A percentile compares a stretch with the other conserved stretches of the same genome.
phyloP scores from a whole-genome alignment of 371 early-diverging fungal genomes.

The Mucor mucedo region DNA sequence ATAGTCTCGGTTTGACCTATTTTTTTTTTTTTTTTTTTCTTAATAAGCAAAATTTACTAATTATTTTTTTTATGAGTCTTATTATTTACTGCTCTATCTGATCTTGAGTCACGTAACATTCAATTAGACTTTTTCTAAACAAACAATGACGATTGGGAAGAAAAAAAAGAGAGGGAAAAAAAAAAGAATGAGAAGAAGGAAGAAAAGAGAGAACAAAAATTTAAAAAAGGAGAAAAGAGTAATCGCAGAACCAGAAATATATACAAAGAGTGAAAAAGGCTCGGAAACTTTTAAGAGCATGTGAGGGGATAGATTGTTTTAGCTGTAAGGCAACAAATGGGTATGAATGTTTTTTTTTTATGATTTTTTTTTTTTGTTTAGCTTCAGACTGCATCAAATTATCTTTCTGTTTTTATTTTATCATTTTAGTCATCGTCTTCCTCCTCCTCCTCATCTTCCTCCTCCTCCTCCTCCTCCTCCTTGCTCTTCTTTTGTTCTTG shows the following conservation, averaged over 20 bases:
- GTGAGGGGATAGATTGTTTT: constrained; percentile 2
- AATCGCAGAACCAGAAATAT: neutral
- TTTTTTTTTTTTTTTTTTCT: neutral
- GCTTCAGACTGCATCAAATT: constrained; percentile 14
- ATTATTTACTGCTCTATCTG: neutral
- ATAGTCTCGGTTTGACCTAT: constrained; percentile 19
- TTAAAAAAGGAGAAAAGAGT: constrained; percentile 23
- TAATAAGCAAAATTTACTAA: neutral
- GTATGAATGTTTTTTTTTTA: neutral
- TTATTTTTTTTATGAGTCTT: neutral
- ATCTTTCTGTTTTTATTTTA: neutral
- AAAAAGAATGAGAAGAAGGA: neutral
- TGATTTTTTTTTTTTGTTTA: constrained; percentile 8
- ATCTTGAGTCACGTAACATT: neutral
- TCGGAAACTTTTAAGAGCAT: constrained; percentile 23
- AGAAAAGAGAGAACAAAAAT: neutral
- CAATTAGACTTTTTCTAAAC: neutral
- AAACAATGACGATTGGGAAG: neutral
- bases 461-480: constrained; percentile 1
- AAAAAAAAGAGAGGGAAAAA: neutral
- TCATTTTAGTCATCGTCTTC: constrained; percentile 14
- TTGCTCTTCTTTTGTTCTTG: constrained; percentile 1
- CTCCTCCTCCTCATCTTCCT: neutral
- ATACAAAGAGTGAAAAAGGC: neutral
- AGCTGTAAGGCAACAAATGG: constrained; percentile 1